phyloP scores from a whole-genome alignment of 1,139 yeast species.

The Candida tunisiensis region DNA sequence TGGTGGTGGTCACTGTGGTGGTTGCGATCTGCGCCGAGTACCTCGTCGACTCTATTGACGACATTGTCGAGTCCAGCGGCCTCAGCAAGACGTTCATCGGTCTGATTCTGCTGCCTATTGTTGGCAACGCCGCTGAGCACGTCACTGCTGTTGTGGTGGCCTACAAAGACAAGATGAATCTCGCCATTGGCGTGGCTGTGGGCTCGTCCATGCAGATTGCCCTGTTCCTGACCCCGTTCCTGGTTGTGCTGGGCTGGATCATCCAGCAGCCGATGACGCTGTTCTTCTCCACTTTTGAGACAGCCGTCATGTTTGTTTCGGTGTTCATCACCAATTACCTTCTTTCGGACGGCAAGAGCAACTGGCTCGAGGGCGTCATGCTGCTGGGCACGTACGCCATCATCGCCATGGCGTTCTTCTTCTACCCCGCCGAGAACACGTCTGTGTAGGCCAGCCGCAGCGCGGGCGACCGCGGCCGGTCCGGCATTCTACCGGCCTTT shows the following conservation, averaged over 20 bases:
- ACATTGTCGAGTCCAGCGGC: conserved; percentile 67
- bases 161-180: conserved; percentile 90
- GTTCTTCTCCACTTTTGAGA: conserved; percentile 84
- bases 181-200: conserved; percentile 92
- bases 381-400: conserved; percentile 71
- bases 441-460: too few relatives aligned
- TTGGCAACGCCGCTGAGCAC: conserved; percentile 98
- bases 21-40: conserved; percentile 90
- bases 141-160: conserved; percentile 94
- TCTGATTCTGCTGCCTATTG: conserved; percentile 82
- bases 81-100: conserved; percentile 92
- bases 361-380: conserved; percentile 96
- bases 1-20: conserved; percentile 52
- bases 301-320: conserved; percentile 75
- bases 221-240: conserved; percentile 82
- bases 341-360: conserved; percentile 84
- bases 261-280: conserved; percentile 86
- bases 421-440: conserved; percentile 36
- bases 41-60: conserved; percentile 85
- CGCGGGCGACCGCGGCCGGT: too few relatives aligned
- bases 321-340: conserved; percentile 79
- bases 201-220: conserved; percentile 97
- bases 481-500: too few relatives aligned
- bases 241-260: conserved; percentile 86
- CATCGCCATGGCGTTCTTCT: conserved; percentile 77